phyloP scores from a whole-genome alignment of 2,329 filamentous ascomycete genomes.

The Xylaria sp. region DNA sequence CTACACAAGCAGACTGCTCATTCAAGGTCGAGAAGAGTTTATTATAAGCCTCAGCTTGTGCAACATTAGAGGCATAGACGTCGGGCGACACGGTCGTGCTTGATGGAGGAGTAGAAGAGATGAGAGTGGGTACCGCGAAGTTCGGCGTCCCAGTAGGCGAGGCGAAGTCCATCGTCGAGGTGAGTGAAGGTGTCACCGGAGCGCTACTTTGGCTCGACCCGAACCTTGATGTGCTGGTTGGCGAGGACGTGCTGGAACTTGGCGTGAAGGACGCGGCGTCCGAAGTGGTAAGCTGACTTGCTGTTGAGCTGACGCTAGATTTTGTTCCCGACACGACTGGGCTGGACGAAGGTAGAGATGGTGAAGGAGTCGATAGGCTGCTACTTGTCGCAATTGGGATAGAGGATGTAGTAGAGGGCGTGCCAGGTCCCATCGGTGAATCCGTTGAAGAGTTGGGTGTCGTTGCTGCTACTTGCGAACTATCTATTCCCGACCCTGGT shows the following conservation, averaged over 20 bases:
- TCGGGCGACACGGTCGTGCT: constrained; percentile 55
- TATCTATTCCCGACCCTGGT: neutral
- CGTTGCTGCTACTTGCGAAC: constrained; percentile 16
- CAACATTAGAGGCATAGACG: constrained; percentile 58
- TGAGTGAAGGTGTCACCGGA: constrained; percentile 20
- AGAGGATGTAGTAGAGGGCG: constrained; percentile 21
- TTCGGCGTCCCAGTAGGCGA: constrained; percentile 53
- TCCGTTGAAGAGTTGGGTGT: constrained; percentile 3
- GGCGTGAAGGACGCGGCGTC: constrained; percentile 9
- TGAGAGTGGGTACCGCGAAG: constrained; percentile 55
- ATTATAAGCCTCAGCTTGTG: constrained; percentile 59
- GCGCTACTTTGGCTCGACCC: constrained; percentile 18
- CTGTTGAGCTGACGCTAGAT: neutral
- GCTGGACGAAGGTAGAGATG: constrained; percentile 23
- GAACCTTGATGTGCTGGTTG: neutral
- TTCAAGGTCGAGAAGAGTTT: constrained; percentile 57
- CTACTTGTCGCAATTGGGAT: constrained; percentile 11
- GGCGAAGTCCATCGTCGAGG: constrained; percentile 37
- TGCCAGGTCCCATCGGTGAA: constrained; percentile 7
- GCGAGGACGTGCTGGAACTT: constrained; percentile 5
- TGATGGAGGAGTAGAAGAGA: constrained; percentile 48
- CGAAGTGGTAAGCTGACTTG: constrained; percentile 11
- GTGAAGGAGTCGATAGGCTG: constrained; percentile 4
- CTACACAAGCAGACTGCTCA: constrained; percentile 57
- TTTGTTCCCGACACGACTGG: constrained; percentile 5